phyloP scores from a whole-genome alignment of 2,329 filamentous ascomycete genomes.

The Arthrobotrys conoides region DNA sequence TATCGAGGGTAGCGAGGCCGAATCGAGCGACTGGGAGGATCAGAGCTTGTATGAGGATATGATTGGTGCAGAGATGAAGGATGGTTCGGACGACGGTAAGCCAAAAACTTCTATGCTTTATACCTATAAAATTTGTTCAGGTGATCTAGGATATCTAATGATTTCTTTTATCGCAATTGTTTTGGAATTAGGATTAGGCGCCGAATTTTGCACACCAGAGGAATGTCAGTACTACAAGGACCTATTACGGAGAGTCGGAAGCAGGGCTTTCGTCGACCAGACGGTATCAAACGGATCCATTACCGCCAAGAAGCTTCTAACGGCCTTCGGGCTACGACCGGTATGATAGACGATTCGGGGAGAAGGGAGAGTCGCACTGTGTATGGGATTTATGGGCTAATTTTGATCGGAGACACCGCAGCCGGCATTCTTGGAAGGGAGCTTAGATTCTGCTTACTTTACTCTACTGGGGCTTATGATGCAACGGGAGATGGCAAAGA shows the following conservation, averaged over 20 bases:
- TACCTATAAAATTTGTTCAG: constrained; percentile 40
- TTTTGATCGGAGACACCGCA: constrained; percentile 45
- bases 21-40: constrained; percentile 74
- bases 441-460: constrained; percentile 81
- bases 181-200: constrained; percentile 64
- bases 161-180: constrained; percentile 21
- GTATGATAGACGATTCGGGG: constrained; percentile 49
- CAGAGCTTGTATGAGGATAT: constrained; percentile 77
- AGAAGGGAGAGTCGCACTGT: neutral
- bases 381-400: constrained; percentile 27
- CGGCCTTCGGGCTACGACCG: constrained; percentile 84
- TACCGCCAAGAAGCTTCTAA: constrained; percentile 85
- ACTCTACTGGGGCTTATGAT: constrained; percentile 82
- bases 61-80: constrained; percentile 72
- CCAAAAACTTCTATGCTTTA: constrained; percentile 56
- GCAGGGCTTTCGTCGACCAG: constrained; percentile 80
- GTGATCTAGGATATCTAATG: constrained; percentile 33
- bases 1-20: constrained; percentile 61
- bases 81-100: constrained; percentile 72
- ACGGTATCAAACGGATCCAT: constrained; percentile 79
- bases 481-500: constrained; percentile 83
- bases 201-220: constrained; percentile 75
- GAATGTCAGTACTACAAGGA: constrained; percentile 79
- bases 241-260: constrained; percentile 81
- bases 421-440: constrained; percentile 80